phyloP scores from a whole-genome alignment of 768 basidiomycete genomes.

The Lactarius trivialis region DNA sequence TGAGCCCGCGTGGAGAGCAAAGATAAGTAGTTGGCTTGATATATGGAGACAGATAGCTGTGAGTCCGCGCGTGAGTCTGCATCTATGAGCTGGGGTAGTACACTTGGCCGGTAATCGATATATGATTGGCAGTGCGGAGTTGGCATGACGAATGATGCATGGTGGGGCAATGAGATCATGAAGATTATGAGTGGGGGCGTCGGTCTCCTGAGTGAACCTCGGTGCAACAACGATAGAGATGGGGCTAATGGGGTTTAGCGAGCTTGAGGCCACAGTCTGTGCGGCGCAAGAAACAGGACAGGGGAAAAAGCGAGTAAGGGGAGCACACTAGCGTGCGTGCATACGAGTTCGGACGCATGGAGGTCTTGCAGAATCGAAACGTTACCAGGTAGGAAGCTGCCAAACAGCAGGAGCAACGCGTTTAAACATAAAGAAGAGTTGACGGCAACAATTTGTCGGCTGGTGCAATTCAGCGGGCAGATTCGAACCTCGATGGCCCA shows the following conservation, averaged over 20 bases:
- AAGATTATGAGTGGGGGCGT: conserved; percentile 3
- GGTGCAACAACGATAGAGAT: not conserved
- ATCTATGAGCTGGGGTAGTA: conserved; percentile 12
- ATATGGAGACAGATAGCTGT: conserved; percentile 13
- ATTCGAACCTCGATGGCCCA: conserved; percentile 48
- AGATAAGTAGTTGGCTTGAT: conserved; percentile 1
- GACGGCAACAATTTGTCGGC: not conserved
- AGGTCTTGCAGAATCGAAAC: not conserved
- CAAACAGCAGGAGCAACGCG: not conserved
- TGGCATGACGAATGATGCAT: conserved; percentile 8
- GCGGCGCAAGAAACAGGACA: not conserved
- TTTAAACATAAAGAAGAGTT: not conserved
- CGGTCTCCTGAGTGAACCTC: not conserved
- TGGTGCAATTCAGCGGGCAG: conserved; percentile 27
- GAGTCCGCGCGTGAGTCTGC: conserved; percentile 11
- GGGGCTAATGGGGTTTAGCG: not conserved
- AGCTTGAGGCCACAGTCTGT: not conserved
- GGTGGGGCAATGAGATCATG: not conserved
- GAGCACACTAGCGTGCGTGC: not conserved
- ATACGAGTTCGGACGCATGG: not conserved
- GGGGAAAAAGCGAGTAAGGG: not conserved
- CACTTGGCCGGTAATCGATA: conserved; percentile 13
- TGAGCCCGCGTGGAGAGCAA: not conserved
- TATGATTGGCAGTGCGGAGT: conserved; percentile 4
- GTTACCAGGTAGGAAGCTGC: not conserved